A percentile compares a stretch with the other conserved stretches of the same genome.
Conservation (phyloP, 2,329 filamentous ascomycete genomes). For the Coniochaeta hoffmannii region DNA sequence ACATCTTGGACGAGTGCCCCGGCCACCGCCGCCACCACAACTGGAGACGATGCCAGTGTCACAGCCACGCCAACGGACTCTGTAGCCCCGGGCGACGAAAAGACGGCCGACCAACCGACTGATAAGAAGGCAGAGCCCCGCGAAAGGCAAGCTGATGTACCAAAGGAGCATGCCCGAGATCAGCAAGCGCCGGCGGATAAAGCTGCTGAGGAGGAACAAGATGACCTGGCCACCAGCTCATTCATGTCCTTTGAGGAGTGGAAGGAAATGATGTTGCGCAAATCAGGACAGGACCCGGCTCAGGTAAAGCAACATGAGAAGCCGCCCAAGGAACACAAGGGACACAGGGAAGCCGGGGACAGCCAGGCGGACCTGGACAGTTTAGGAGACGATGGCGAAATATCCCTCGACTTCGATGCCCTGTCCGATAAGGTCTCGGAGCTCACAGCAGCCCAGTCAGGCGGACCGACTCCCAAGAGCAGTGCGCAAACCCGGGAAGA, state of each 20-base stretch:
- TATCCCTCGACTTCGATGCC: slow-evolving; percentile 50
- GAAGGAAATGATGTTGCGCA: slow-evolving; percentile 88
- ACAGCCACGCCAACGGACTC: slow-evolving; percentile 6
- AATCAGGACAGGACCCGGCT: slow-evolving; percentile 67
- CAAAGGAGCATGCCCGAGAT: slow-evolving; percentile 11
- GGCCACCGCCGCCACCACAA: slow-evolving; percentile 9
- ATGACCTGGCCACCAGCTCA: slow-evolving; percentile 55
- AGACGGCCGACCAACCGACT: slow-evolving; percentile 9
- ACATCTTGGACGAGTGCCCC: slow-evolving; percentile 44
- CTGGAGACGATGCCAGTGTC: neutral
- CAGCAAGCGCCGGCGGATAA: slow-evolving; percentile 48
- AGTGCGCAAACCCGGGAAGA: slow-evolving; percentile 27
- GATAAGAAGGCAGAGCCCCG: slow-evolving; percentile 31
- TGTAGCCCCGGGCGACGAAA: slow-evolving; percentile 4
- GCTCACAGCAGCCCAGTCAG: slow-evolving; percentile 26
- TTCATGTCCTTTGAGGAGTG: slow-evolving; percentile 98
- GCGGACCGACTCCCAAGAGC: slow-evolving; percentile 12
- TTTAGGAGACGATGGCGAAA: slow-evolving; percentile 82
- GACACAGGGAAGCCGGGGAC: slow-evolving; percentile 43
- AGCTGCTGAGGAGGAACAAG: slow-evolving; percentile 58
- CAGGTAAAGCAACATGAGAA: slow-evolving; percentile 50
- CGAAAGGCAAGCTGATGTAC: too few relatives aligned
- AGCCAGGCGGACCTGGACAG: slow-evolving; percentile 66
- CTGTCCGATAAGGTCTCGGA: slow-evolving; percentile 38
- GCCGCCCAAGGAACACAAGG: slow-evolving; percentile 42